Base-by-base conservation (phyloP, 1,139 yeast species). In the Geotrichum citri-aurantii region DNA sequence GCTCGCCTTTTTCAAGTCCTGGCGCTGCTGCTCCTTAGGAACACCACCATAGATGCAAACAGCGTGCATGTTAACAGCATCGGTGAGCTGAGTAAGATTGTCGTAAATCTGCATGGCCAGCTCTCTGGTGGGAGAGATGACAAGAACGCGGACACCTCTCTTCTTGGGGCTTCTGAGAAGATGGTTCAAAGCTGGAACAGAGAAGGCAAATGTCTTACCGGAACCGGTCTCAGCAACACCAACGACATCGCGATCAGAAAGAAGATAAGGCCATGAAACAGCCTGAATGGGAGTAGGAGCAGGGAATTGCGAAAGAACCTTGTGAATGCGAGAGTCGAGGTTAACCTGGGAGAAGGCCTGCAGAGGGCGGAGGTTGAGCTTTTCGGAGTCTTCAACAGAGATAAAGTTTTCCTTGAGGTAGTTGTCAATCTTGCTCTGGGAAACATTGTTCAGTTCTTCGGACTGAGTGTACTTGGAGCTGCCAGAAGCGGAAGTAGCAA, bases 181-280 rank as follows among this genome's bases (percentile, higher is more conserved):
- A 65, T 84, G 84, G 71, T 90, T 81, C 60, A 93, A 81, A n/a
- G 97, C 97, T 50, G 99, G 99, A 21, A 93, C 95, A 69, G 98
- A 97, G 72, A 93, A 93, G 0, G 98, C 98, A 74, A 92, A 86
- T 0, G 99, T 93, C 74, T 93, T 93, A 69, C 99, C 99, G 0
- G 97, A 90, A 52, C 99, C 99, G 12, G 99, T 93, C 76, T 93
- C 98, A 31, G 99, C 99, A 62, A 95, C 97, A 70, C 99, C 99
- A 64, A 93, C 83, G 46, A 92, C 96, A 71, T 93, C 99, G 64
- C 86, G 81, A 21, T 88, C 88, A 40, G 83, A 76, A 57, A 93
- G 77, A 57, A 95, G 76, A 69, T 83, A 91, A 64, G 99, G 99
- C 99, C 99, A 93, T 12, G 98, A 82, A 40, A 85, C 92, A n/a